Conservation (phyloP, 2,329 filamentous ascomycete species). For the Podosphaera xanthii region DNA sequence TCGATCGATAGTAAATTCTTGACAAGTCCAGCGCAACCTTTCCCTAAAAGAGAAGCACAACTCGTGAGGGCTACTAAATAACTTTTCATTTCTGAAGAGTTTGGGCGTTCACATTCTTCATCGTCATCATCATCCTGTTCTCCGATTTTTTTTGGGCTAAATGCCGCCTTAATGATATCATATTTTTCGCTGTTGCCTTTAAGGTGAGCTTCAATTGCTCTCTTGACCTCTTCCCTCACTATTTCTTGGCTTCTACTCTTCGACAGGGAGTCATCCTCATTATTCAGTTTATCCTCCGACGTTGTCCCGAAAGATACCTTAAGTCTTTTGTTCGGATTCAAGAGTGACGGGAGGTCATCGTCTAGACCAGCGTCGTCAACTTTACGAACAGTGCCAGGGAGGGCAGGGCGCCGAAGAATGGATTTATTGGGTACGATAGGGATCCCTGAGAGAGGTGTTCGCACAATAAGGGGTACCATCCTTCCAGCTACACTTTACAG, state of each 20-base stretch:
- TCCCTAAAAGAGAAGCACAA: conserved; percentile 35
- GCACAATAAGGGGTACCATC: conserved; percentile 10
- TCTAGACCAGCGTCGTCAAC: conserved; percentile 12
- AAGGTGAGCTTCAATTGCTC: conserved; percentile 28
- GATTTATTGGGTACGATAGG: conserved; percentile 11
- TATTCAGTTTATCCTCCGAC: conserved; percentile 17
- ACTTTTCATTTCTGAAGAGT: conserved; percentile 24
- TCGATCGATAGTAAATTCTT: conserved; percentile 34
- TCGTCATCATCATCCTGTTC: conserved; percentile 7
- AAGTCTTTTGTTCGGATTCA: conserved; percentile 12
- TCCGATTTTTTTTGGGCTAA: conserved; percentile 13
- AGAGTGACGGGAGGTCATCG: conserved; percentile 8
- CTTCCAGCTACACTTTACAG: neutral
- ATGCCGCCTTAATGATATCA: conserved; percentile 35
- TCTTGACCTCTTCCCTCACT: conserved; percentile 15
- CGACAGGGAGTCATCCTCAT: conserved; percentile 10
- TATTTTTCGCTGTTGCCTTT: conserved; percentile 36
- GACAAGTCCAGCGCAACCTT: conserved; percentile 34
- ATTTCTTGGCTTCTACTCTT: conserved; percentile 10
- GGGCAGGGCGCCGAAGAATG: conserved; percentile 11
- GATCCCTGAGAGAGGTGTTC: conserved; percentile 2
- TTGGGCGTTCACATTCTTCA: conserved; percentile 9
- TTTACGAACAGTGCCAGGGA: conserved; percentile 12
- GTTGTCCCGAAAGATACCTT: conserved; percentile 15
- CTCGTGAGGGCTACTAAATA: conserved; percentile 41